Conservation (phyloP, 1,139 yeast genomes). For the Yamadazyma triangularis region DNA sequence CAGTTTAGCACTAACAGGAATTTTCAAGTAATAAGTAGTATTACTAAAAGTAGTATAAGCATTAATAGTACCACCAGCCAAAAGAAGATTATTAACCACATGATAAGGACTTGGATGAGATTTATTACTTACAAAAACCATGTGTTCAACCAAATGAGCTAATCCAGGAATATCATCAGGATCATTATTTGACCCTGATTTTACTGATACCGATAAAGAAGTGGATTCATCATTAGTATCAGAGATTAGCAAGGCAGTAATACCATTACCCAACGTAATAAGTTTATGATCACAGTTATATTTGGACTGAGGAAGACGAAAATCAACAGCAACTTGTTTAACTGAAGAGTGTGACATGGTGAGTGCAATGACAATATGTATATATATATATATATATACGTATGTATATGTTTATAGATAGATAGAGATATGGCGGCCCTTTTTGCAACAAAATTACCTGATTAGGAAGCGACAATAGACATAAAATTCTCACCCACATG, state of each 20-base stretch:
- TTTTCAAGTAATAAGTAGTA: conserved; percentile 57
- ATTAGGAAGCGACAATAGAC: too few species aligned
- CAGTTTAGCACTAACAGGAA: conserved; percentile 35
- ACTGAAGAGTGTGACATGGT: background rate
- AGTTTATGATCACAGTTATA: background rate
- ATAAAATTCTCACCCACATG: too few species aligned
- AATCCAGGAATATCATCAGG: conserved; percentile 49
- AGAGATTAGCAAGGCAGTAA: conserved; percentile 47
- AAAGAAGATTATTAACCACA: conserved; percentile 39
- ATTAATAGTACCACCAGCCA: conserved; percentile 54
- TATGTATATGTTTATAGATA: too few species aligned
- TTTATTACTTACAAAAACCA: conserved; percentile 56
- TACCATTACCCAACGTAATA: conserved; percentile 40
- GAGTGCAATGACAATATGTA: too few species aligned
- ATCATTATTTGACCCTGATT: conserved; percentile 62
- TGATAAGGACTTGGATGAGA: conserved; percentile 44
- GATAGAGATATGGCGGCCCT: too few species aligned
- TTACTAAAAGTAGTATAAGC: conserved; percentile 66
- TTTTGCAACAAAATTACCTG: too few species aligned
- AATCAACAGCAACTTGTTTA: conserved; percentile 1
- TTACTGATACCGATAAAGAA: conserved; percentile 46
- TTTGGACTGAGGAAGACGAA: conserved; percentile 3
- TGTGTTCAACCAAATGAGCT: conserved; percentile 75
- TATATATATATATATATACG: too few species aligned
- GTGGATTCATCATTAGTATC: conserved; percentile 49